Conservation (phyloP, 768 basidiomycete genomes). For the Mrakia frigida region DNA sequence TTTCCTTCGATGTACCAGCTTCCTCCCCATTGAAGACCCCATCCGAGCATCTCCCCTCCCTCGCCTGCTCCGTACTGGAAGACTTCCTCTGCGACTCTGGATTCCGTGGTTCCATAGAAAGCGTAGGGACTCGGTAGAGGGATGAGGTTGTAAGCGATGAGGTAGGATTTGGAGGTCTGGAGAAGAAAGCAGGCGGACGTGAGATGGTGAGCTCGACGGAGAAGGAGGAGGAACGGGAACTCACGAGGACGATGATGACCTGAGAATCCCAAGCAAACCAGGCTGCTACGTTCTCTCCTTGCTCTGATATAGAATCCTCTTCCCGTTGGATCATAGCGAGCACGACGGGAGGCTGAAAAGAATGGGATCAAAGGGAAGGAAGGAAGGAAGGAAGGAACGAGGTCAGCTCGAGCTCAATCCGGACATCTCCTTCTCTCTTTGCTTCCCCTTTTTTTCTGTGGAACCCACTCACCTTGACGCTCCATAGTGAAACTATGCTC, state of each 20-base stretch:
- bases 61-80: conserved; percentile 25
- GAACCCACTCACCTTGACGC: conserved; percentile 3
- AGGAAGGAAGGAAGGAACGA: neutral
- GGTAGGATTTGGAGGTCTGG: conserved; percentile 72
- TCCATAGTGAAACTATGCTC: conserved; percentile 7
- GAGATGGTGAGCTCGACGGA: neutral
- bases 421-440: neutral
- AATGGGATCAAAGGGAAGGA: neutral
- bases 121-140: conserved; percentile 53
- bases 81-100: conserved; percentile 4
- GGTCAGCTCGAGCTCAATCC: neutral
- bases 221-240: conserved; percentile 36
- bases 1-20: conserved; percentile 59
- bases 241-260: conserved; percentile 71
- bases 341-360: conserved; percentile 43
- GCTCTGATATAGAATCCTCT: conserved; percentile 66
- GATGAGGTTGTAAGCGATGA: conserved; percentile 66
- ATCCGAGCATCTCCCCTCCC: conserved; percentile 20
- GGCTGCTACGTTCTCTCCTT: conserved; percentile 70
- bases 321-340: conserved; percentile 68
- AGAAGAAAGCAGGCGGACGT: conserved; percentile 4
- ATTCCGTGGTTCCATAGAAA: conserved; percentile 44
- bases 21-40: conserved; percentile 12
- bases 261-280: conserved; percentile 80
- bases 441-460: neutral